These are phyloP conservation scores for Ambrosiella xylebori DNA, from an alignment of 2,329 filamentous ascomycete genomes.

Conservation along the genomic window DNA sequence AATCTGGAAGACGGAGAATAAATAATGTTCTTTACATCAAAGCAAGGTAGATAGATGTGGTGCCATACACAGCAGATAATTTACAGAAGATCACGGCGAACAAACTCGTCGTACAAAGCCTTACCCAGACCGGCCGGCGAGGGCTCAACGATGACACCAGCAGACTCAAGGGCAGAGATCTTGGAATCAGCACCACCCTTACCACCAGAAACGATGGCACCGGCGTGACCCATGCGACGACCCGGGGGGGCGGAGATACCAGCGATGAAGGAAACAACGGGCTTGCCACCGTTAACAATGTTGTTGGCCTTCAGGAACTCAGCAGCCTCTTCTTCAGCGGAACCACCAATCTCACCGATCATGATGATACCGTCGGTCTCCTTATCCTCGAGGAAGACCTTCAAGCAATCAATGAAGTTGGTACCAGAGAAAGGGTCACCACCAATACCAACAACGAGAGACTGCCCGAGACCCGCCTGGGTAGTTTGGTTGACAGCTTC, in stretches of 20 bases:
- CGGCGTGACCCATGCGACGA: slow-evolving; percentile 95
- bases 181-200: slow-evolving; percentile 98
- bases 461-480: slow-evolving; percentile 89
- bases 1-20: slow-evolving; percentile 4
- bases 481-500: slow-evolving; percentile 99
- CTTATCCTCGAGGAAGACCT: slow-evolving; percentile 87
- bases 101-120: slow-evolving; percentile 86
- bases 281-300: slow-evolving; percentile 69
- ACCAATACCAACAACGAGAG: slow-evolving; percentile 92
- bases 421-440: slow-evolving; percentile 98
- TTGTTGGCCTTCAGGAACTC: slow-evolving; percentile 91
- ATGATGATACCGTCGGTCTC: slow-evolving; percentile 99
- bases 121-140: slow-evolving; percentile 85
- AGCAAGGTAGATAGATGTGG: no score
- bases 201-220: slow-evolving; percentile 91
- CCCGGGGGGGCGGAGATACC: slow-evolving; percentile 95
- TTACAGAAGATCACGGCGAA: slow-evolving; percentile 89
- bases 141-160: slow-evolving; percentile 90
- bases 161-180: slow-evolving; percentile 83
- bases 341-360: slow-evolving; percentile 98
- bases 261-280: slow-evolving; percentile 93
- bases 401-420: slow-evolving; percentile 99
- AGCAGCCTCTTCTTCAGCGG: slow-evolving; percentile 92
- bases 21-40: not conserved
- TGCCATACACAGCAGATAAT: slow-evolving; percentile 5